phyloP scores from a whole-genome alignment of 1,139 yeast genomes.

The Citeromyces hawaiiensis region DNA sequence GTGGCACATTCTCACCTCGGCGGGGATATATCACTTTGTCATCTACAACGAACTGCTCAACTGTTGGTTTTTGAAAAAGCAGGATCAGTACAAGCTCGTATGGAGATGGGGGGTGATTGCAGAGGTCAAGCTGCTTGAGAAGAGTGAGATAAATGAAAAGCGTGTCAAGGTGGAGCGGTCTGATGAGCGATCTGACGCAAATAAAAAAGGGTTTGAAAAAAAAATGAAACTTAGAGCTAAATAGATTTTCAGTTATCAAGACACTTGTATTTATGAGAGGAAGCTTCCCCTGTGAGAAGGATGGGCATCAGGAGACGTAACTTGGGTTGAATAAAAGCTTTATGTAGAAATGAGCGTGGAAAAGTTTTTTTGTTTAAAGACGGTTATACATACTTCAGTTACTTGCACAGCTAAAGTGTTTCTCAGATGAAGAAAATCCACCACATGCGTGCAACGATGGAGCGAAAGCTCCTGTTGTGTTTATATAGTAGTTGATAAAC shows the following conservation, averaged over 20 bases:
- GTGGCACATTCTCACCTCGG: slow-evolving; percentile 82
- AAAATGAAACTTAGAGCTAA: background rate
- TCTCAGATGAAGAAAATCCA: no score
- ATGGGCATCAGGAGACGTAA: no score
- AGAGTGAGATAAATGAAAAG: background rate
- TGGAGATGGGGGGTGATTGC: slow-evolving; percentile 40
- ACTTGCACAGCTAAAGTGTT: no score
- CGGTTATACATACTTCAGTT: no score
- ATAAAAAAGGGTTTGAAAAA: background rate
- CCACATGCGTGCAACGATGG: no score
- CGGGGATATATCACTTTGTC: slow-evolving; percentile 40
- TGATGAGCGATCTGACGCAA: background rate
- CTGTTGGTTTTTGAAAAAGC: slow-evolving; percentile 26
- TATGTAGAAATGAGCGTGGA: no score
- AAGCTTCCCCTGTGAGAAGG: no score
- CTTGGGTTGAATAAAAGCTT: no score
- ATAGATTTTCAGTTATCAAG: background rate
- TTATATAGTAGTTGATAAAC: no score
- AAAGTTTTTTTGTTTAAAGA: no score
- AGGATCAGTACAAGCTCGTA: slow-evolving; percentile 34
- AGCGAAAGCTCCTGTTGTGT: no score
- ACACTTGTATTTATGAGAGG: background rate
- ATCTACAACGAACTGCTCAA: slow-evolving; percentile 60
- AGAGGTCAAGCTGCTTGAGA: slow-evolving; percentile 15
- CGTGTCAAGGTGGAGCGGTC: background rate